Base-by-base conservation (phyloP, 2,329 filamentous ascomycete species). In the Diaporthe velutina region DNA sequence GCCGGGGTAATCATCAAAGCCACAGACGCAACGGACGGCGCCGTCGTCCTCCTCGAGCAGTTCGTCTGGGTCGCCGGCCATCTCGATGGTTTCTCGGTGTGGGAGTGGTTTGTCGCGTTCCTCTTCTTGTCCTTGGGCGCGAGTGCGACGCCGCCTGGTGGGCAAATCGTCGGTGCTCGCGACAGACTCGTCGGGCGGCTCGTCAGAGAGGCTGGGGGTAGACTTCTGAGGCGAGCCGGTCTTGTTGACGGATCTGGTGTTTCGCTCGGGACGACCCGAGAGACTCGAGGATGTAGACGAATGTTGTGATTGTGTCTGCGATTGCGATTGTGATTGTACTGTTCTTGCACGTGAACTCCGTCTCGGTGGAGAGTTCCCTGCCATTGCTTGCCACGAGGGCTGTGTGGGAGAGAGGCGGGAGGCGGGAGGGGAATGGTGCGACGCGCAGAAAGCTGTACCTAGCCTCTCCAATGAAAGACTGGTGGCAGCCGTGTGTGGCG, bases 21-120 rank as follows among this genome's bases (percentile, higher is more conserved):
- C 96, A 85, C 97, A 99, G 78, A 99, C 93, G 86, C 97, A 99
- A 79, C 97, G 92, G 81, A 98, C 98, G 73, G 97, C 92, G 86
- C 98, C 97, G 81, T 98, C 96, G 83, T 98, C 95, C 81, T 94
- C 94, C 40, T 76, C 75, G 75, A 95, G 94, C 66, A 93, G 89
- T 73, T 95, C 92, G 76, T 92, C 91, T 75, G 88, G 90, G 77
- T 93, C 93, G 83, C 93, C 91, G 57, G 82, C 83, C 87, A 90
- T 91, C 61, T 88, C 86, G 77, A 84, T 81, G 45, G 82, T 81
- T 74, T 89, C 88, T 35, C 81, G 81, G 50, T 81, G 79, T 3
- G 85, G 84, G 50, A 81, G 78, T 22, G 81, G 78, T 75, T 86
- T 88, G 71, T 90, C 88, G 76, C 83, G 84, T 7, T 90, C 92